Base-by-base conservation (phyloP, 1,284 basidiomycete genomes). In the Bondarzewia mesenterica region DNA sequence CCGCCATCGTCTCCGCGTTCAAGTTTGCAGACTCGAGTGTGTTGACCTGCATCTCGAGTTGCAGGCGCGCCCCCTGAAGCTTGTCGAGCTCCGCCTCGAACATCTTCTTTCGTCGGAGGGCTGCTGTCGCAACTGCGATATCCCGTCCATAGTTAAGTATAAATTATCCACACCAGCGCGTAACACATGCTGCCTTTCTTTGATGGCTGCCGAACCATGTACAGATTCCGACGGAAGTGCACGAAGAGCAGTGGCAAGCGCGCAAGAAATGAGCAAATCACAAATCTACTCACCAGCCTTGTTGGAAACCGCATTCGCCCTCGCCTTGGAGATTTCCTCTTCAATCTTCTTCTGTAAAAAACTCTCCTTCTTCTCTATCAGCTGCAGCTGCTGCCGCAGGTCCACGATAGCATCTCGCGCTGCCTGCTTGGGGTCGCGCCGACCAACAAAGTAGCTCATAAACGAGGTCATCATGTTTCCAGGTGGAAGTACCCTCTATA, bases 361-460 rank as follows among this genome's bases (percentile, higher is more conserved):
- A 68, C 98, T 94, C 73, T 99, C 96, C 76, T 97, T 97, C 90
- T 98, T 99, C 78, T 98, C 93, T 58, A 99, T 85, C 83, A 97
- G 89, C 67, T 94, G 82, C 54, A 94, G 77, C 64, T 93, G 89
- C 68, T 92, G 84, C 59, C 93, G 79, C 58, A 95, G 74, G 27
- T 72, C 75, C 52, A 95, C 87, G 64, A 95, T 95, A 42, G 93
- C 88, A 63, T 93, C 88, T 58, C 90, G 77, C 29, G 90, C 83
- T 29, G 80, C 73, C 65, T 85, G 80, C 64, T 88, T 89, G 27
- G 86, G 73, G 64, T 93, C 88, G 63, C 82, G 82, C 57, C 80
- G 76, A 41, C 82, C 82, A 21, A 80, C 81, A 63, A 90, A 89
- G 72, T 85, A 93, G 62, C 82, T 85, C 82, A 93, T 88, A 66